These are phyloP conservation scores for Talaromyces sp. DNA, from an alignment of 2,329 filamentous ascomycete species.

Conservation along the genomic window DNA sequence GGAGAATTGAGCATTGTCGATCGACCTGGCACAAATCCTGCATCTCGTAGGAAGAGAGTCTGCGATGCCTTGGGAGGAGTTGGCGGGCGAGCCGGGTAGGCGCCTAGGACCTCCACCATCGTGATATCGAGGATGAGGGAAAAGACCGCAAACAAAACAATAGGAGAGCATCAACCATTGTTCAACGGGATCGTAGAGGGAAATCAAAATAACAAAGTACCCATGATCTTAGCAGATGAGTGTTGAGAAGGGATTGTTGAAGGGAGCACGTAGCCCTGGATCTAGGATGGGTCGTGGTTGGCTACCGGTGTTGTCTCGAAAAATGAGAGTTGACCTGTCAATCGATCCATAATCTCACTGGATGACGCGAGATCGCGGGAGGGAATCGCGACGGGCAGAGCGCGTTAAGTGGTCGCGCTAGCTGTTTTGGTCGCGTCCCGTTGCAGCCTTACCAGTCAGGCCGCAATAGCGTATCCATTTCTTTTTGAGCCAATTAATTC, in stretches of 20 bases:
- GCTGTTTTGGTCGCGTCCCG: neutral
- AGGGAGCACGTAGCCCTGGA: neutral
- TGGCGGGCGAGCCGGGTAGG: conserved; percentile 52
- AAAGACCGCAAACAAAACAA: conserved; percentile 13
- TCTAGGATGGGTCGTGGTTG: neutral
- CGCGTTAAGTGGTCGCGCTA: conserved; percentile 6
- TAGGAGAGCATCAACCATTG: conserved; percentile 14
- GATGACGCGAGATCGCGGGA: conserved; percentile 10
- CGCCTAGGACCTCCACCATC: conserved; percentile 46
- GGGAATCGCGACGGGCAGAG: conserved; percentile 3
- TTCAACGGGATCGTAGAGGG: neutral
- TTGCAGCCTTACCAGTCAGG: neutral
- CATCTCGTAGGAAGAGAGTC: conserved; percentile 25
- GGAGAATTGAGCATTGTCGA: conserved; percentile 35
- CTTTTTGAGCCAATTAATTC: too few relatives aligned
- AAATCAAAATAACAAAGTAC: neutral
- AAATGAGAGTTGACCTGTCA: conserved; percentile 1
- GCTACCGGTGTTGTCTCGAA: neutral
- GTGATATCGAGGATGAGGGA: conserved; percentile 24
- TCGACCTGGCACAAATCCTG: conserved; percentile 40
- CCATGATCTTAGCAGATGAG: neutral
- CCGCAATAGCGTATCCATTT: neutral
- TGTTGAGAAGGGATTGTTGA: neutral
- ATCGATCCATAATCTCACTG: neutral
- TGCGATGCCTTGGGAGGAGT: conserved; percentile 51